Evolutionary conservation across 169 alveolate genomes (phyloP).

Genomic region (Plasmodium ovale): DNA sequence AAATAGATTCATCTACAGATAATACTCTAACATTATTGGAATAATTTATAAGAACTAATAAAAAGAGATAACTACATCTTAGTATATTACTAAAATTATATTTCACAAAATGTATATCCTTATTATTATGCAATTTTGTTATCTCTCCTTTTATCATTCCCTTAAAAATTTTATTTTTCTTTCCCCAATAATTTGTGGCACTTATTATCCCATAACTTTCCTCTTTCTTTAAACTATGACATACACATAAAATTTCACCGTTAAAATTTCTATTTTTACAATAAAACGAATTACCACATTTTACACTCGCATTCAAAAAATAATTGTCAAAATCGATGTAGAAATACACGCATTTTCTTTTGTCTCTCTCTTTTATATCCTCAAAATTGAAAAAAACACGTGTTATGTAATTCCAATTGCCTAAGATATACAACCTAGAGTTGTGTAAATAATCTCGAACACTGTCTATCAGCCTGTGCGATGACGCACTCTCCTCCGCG

Average conservation of each 20-base stretch:
- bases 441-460: constrained; percentile 30
- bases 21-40: constrained; percentile 54
- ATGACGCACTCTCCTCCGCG: neutral
- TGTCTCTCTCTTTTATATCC: constrained; percentile 22
- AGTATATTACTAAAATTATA: constrained; percentile 64
- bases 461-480: constrained; percentile 32
- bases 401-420: constrained; percentile 63
- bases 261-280: neutral
- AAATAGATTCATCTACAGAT: constrained; percentile 58
- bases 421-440: constrained; percentile 42
- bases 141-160: constrained; percentile 65
- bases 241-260: constrained; percentile 45
- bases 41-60: constrained; percentile 50
- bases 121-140: constrained; percentile 40
- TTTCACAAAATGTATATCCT: constrained; percentile 39
- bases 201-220: constrained; percentile 67
- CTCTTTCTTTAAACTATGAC: constrained; percentile 66
- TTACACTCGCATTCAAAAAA: constrained; percentile 66
- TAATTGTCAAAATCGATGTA: constrained; percentile 69
- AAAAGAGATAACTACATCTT: constrained; percentile 56
- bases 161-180: constrained; percentile 40
- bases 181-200: constrained; percentile 70
- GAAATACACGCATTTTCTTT: constrained; percentile 34
- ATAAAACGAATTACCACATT: neutral
- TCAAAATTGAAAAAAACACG: constrained; percentile 45